Percentiles rank a stretch among this genome's conserved stretches.
phyloP scores from a whole-genome alignment of 345 rosid species.

The Aethionema arabicum region DNA sequence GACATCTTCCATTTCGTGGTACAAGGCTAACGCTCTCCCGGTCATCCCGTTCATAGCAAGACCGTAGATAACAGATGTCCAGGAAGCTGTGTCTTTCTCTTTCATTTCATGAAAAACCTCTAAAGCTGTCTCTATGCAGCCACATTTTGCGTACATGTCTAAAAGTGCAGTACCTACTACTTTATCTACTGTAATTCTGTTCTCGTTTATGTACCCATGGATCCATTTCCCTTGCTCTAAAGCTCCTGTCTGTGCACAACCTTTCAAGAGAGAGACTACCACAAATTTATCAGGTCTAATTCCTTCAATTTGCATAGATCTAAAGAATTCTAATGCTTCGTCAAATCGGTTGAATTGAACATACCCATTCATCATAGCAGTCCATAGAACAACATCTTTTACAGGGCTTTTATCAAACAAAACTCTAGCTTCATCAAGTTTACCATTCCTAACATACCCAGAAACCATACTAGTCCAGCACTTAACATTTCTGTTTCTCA shows the following conservation, averaged over 20 bases:
- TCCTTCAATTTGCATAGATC: conserved; percentile 52
- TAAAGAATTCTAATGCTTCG: conserved; percentile 56
- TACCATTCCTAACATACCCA: conserved; percentile 57
- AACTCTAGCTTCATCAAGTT: conserved; percentile 55
- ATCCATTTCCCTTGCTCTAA: conserved; percentile 82
- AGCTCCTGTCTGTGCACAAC: conserved; percentile 75
- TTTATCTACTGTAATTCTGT: conserved; percentile 48
- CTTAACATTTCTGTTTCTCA: conserved; percentile 56
- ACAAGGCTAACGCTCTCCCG: conserved; percentile 52
- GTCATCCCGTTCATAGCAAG: conserved; percentile 69
- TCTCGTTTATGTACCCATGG: conserved; percentile 57
- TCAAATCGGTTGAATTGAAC: conserved; percentile 64
- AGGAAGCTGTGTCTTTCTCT: conserved; percentile 57
- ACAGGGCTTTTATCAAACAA: conserved; percentile 69
- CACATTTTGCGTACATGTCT: conserved; percentile 81
- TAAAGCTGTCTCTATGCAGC: conserved; percentile 57
- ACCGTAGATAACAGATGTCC: conserved; percentile 79
- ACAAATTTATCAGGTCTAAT: conserved; percentile 61
- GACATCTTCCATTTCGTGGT: conserved; percentile 48
- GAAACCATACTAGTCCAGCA: conserved; percentile 76
- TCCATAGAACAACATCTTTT: conserved; percentile 73
- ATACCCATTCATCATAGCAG: conserved; percentile 85
- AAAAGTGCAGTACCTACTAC: conserved; percentile 71
- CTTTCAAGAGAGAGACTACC: conserved; percentile 69
- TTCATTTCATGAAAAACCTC: conserved; percentile 49